phyloP scores from a whole-genome alignment of 1,139 yeast genomes.

The Diutina rugosa region DNA sequence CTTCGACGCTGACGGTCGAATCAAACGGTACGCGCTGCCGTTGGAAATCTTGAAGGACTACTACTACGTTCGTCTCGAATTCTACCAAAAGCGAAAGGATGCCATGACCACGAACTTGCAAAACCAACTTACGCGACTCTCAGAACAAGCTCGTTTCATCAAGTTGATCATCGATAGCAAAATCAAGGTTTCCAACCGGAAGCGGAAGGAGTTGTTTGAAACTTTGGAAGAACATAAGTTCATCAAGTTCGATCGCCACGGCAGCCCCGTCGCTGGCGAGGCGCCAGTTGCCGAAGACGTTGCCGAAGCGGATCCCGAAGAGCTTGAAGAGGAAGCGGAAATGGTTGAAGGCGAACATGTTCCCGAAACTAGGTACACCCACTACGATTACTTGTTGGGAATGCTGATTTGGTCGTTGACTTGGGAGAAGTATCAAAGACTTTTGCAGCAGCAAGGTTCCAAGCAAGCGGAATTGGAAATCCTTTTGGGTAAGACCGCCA shows the following conservation, averaged over 20 bases:
- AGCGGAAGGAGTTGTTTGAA: conserved; percentile 49
- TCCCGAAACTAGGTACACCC: conserved; percentile 35
- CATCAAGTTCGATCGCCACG: conserved; percentile 63
- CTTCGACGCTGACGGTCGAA: conserved; percentile 84
- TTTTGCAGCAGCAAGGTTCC: conserved; percentile 57
- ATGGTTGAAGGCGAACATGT: conserved; percentile 11
- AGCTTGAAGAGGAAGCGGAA: conserved; percentile 17
- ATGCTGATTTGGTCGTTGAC: conserved; percentile 95
- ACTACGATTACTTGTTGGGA: conserved; percentile 66
- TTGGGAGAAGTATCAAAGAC: conserved; percentile 70
- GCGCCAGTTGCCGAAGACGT: conserved; percentile 7
- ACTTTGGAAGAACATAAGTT: conserved; percentile 55
- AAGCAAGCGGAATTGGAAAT: conserved; percentile 62
- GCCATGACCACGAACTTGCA: conserved; percentile 56
- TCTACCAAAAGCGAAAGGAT: conserved; percentile 85
- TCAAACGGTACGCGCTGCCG: conserved; percentile 66
- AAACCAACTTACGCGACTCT: conserved; percentile 59
- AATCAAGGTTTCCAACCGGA: conserved; percentile 61
- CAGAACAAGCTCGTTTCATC: conserved; percentile 84
- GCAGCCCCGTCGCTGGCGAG: conserved; percentile 23
- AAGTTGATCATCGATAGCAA: conserved; percentile 75
- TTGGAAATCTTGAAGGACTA: conserved; percentile 75
- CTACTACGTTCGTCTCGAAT: conserved; percentile 76
- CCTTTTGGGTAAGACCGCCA: conserved; percentile 60
- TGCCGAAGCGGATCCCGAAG: conserved; percentile 15